phyloP scores from a whole-genome alignment of 2,329 filamentous ascomycete species.

The Ophiostoma pallidulum region DNA sequence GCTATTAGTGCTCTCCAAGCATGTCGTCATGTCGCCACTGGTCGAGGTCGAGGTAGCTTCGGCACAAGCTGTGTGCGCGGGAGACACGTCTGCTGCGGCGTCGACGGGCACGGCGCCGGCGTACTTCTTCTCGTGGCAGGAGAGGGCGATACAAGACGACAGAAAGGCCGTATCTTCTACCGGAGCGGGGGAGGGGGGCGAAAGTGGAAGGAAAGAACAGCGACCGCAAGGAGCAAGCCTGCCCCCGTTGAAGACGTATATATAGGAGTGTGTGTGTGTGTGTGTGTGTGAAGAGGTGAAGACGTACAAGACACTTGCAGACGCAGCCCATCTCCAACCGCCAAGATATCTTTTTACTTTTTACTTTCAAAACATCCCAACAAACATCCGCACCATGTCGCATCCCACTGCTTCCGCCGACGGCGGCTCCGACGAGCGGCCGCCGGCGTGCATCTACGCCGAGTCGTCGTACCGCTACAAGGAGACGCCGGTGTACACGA shows the following conservation, averaged over 20 bases:
- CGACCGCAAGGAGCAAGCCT: neutral
- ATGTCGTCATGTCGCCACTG: too few species aligned
- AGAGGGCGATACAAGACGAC: neutral
- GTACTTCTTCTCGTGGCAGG: conserved; percentile 1
- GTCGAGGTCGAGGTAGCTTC: too few species aligned
- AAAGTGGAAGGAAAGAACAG: neutral
- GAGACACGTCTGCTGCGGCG: neutral
- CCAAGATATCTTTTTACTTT: too few species aligned
- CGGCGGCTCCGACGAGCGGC: neutral
- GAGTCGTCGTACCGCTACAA: conserved; percentile 42
- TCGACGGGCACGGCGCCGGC: neutral
- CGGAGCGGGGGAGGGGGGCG: neutral
- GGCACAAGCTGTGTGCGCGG: too few species aligned
- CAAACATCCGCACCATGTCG: neutral
- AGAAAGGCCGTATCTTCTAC: neutral
- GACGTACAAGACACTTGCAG: too few species aligned
- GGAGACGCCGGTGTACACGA: conserved; percentile 49
- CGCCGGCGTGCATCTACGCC: conserved; percentile 1
- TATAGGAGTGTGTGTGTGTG: too few species aligned
- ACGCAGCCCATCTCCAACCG: too few species aligned
- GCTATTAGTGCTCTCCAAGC: too few species aligned
- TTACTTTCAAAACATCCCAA: neutral
- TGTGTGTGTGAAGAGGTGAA: too few species aligned
- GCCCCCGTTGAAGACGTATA: too few species aligned
- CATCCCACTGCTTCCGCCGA: neutral